Evolutionary conservation across 192 early-diverging fungal genomes (phyloP).

Genomic region (Backusella westeae): DNA sequence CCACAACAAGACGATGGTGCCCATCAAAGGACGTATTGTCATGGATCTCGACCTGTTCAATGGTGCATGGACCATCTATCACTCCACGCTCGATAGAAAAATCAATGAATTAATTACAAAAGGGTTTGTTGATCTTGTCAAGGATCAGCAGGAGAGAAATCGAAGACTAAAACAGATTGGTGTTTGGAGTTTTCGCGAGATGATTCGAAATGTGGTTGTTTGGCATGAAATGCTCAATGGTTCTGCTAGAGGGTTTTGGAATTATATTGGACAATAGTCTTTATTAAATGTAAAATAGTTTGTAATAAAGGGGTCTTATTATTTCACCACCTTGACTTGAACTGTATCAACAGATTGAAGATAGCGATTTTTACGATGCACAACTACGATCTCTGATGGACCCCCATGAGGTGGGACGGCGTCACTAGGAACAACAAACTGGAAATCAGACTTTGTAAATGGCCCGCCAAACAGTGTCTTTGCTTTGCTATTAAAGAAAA

Average conservation of each 20-base stretch:
- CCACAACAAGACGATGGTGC: conserved; percentile 78
- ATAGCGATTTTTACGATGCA: background rate
- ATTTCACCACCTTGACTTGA: background rate
- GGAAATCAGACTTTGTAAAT: background rate
- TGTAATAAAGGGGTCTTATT: background rate
- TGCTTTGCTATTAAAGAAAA: background rate
- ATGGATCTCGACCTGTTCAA: conserved; percentile 81
- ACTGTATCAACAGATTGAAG: conserved; percentile 12
- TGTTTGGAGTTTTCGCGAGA: conserved; percentile 80
- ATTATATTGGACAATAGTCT: conserved; percentile 14
- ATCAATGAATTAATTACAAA: conserved; percentile 80
- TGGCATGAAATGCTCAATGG: conserved; percentile 73
- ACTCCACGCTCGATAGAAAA: conserved; percentile 70
- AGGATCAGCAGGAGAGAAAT: conserved; percentile 81
- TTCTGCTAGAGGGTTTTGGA: conserved; percentile 65
- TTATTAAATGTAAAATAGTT: background rate
- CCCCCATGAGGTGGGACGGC: background rate
- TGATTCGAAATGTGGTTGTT: conserved; percentile 67
- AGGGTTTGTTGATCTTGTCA: conserved; percentile 72
- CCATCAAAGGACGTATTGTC: conserved; percentile 78
- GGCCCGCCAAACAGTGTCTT: background rate
- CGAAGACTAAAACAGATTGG: conserved; percentile 84
- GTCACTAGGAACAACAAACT: background rate
- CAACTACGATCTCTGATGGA: background rate
- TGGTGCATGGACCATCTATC: conserved; percentile 92